A percentile compares a stretch with the other conserved stretches of the same genome.
Evolutionary conservation across 345 rosid species (phyloP).

Genomic region (Draba incana): DNA sequence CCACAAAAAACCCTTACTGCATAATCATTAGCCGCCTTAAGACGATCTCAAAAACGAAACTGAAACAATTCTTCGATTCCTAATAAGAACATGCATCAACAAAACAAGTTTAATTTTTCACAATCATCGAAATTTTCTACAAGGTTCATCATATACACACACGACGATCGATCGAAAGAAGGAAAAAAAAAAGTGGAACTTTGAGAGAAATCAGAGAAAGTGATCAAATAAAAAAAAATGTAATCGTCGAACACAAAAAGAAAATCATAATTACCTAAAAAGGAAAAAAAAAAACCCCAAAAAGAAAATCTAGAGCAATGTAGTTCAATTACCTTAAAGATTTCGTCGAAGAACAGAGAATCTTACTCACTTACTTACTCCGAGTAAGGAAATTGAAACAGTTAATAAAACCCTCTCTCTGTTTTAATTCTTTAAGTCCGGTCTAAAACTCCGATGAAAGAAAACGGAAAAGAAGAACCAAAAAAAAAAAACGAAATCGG

Average conservation of each 20-base stretch:
- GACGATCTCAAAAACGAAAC: conserved; percentile 18
- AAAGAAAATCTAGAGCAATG: conserved; percentile 31
- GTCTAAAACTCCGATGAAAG: not conserved
- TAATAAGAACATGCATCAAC: conserved; percentile 35
- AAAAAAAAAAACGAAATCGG: conserved; percentile 20
- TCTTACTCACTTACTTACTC: not conserved
- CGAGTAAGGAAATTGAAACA: not conserved
- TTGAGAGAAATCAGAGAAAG: not conserved
- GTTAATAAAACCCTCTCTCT: not conserved
- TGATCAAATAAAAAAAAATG: not conserved
- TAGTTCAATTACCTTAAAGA: conserved; percentile 32
- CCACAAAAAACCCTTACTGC: conserved; percentile 11
- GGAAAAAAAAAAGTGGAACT: not conserved
- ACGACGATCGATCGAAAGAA: conserved; percentile 2
- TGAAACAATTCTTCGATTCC: not conserved
- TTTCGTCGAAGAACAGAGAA: conserved; percentile 18
- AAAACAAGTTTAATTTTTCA: not conserved
- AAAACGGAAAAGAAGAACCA: no score
- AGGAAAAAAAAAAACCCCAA: not conserved
- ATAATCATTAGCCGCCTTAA: conserved; percentile 18
- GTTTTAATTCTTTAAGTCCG: not conserved
- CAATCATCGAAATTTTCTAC: not conserved
- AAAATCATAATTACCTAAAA: conserved; percentile 14
- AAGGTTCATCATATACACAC: not conserved
- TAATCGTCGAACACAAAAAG: not conserved